A percentile compares a stretch with the other conserved stretches of the same genome.
Evolutionary conservation across 83 land plant genomes (phyloP).

Genomic region (Picea mariana): DNA sequence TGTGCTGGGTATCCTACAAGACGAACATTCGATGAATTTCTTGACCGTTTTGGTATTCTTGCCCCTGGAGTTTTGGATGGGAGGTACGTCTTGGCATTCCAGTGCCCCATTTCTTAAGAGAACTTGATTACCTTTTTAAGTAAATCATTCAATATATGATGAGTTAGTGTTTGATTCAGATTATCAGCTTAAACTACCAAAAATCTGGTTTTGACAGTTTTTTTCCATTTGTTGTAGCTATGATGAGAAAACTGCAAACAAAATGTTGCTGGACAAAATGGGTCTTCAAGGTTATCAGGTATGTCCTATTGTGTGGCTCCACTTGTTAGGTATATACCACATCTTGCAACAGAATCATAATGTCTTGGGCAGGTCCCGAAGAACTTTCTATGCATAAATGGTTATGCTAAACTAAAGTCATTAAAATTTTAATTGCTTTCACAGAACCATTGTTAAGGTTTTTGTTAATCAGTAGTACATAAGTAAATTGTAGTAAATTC

Average conservation of each 20-base stretch:
- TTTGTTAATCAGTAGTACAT: too few relatives aligned
- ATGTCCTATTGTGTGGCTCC: background rate
- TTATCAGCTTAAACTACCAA: background rate
- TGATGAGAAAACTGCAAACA: slow-evolving; percentile 78
- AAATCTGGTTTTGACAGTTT: background rate
- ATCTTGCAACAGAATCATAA: too few relatives aligned
- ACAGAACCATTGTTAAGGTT: too few relatives aligned
- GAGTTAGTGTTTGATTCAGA: background rate
- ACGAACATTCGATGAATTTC: slow-evolving; percentile 83
- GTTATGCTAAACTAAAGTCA: too few relatives aligned
- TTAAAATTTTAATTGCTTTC: too few relatives aligned
- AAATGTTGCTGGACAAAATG: slow-evolving; percentile 64
- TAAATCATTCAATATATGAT: background rate
- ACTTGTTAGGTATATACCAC: background rate
- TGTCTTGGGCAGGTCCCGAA: too few relatives aligned
- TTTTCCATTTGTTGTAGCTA: slow-evolving; percentile 36
- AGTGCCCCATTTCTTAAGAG: background rate
- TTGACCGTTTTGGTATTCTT: slow-evolving; percentile 83
- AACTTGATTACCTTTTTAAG: background rate
- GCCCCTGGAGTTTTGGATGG: slow-evolving; percentile 82
- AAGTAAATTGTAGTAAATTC: too few relatives aligned
- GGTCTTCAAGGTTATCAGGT: slow-evolving; percentile 80
- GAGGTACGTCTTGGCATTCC: slow-evolving; percentile 47
- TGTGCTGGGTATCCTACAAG: slow-evolving; percentile 95
- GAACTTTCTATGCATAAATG: too few relatives aligned